These are phyloP conservation scores for Porcisia deanei DNA, from an alignment of 208 protist genomes.

Conservation along the genomic window DNA sequence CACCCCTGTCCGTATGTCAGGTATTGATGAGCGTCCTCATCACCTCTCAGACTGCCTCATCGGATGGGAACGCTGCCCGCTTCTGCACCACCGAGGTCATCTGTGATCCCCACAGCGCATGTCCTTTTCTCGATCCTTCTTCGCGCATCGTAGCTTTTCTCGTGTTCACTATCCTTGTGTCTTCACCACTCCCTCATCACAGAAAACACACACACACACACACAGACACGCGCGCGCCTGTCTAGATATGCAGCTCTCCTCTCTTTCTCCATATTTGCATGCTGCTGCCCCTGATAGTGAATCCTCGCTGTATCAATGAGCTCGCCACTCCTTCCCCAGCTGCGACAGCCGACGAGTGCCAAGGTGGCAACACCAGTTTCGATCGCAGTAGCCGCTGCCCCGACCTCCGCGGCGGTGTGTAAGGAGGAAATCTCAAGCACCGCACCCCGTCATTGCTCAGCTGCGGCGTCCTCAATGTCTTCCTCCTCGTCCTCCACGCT, in stretches of 20 bases:
- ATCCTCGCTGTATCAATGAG: background rate
- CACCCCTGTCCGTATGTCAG: too few species aligned
- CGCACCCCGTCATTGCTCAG: background rate
- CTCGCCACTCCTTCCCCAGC: conserved; percentile 2
- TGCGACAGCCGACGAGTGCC: background rate
- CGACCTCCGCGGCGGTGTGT: background rate
- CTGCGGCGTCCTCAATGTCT: background rate
- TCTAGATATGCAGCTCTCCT: too few species aligned
- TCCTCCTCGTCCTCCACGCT: background rate
- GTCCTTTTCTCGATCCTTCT: background rate
- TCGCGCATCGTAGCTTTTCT: background rate
- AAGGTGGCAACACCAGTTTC: background rate
- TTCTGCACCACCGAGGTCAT: background rate
- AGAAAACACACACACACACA: conserved; percentile 2
- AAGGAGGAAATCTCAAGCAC: background rate
- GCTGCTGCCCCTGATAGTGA: background rate
- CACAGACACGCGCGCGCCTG: background rate
- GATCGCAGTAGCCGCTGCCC: background rate
- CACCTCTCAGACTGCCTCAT: background rate
- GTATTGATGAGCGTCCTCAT: too few species aligned
- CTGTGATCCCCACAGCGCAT: background rate
- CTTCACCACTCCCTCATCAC: background rate
- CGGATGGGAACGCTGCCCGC: background rate
- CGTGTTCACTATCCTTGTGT: too few species aligned
- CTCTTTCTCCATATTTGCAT: background rate